Evolutionary conservation across 306 rosid genomes (phyloP).

Genomic region (Fagus crenata): DNA sequence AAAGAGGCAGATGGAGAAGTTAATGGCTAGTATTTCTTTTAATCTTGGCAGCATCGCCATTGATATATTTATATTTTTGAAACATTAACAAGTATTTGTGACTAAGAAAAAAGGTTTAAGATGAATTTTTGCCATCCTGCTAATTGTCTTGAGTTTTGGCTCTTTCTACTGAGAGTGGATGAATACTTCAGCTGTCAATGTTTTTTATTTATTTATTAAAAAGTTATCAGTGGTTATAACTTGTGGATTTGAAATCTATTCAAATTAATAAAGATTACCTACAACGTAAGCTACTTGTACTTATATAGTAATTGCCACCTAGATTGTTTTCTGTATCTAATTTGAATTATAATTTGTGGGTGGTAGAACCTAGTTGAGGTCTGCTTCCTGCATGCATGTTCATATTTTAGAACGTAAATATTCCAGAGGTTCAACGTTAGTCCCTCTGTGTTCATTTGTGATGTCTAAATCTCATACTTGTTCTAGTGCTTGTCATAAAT

Average conservation of each 20-base stretch:
- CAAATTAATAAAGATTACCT: background rate
- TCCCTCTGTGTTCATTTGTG: background rate
- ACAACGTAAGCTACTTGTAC: too few species aligned
- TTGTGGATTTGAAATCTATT: background rate
- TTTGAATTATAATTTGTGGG: background rate
- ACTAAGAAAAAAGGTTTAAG: background rate
- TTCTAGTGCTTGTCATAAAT: background rate
- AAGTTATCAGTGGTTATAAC: background rate
- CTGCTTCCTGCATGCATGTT: background rate
- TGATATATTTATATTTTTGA: background rate
- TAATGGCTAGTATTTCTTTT: background rate
- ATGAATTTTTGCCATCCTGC: background rate
- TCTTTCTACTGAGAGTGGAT: background rate
- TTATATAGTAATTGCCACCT: background rate
- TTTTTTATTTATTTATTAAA: too few species aligned
- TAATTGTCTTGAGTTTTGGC: background rate
- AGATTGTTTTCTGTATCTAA: background rate
- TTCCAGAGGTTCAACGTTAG: background rate
- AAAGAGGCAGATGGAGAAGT: background rate
- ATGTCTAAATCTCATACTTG: background rate
- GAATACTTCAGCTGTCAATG: background rate
- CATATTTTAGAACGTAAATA: background rate
- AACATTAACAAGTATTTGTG: background rate
- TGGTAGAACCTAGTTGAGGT: conserved; percentile 3
- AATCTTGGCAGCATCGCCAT: background rate